These are phyloP conservation scores for Phytophthora tubulina DNA, from an alignment of 352 stramenopile genomes.

Conservation along the genomic window DNA sequence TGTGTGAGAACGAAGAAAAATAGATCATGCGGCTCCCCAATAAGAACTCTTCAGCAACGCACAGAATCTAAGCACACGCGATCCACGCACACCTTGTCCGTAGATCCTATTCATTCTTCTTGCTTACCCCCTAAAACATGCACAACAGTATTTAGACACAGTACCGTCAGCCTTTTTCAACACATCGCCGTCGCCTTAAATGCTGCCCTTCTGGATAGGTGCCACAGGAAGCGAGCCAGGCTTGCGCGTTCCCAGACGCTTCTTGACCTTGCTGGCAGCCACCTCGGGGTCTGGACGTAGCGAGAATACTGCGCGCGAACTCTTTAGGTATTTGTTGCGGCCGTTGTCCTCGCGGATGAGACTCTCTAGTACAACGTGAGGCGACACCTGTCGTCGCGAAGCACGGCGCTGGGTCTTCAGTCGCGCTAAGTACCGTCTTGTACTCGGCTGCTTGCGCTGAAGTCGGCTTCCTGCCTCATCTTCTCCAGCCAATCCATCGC, in stretches of 20 bases:
- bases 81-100: conserved; percentile 29
- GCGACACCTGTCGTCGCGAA: conserved; percentile 69
- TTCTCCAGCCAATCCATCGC: conserved; percentile 42
- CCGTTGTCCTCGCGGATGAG: conserved; percentile 82
- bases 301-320: conserved; percentile 78
- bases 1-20: conserved; percentile 19
- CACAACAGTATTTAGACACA: conserved; percentile 41
- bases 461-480: conserved; percentile 66
- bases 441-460: conserved; percentile 84
- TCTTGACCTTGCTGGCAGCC: conserved; percentile 78
- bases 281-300: conserved; percentile 79
- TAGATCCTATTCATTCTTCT: conserved; percentile 38
- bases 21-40: conserved; percentile 26
- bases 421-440: conserved; percentile 78
- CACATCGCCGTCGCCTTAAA: conserved; percentile 41
- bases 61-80: conserved; percentile 24
- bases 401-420: conserved; percentile 79
- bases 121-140: conserved; percentile 41
- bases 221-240: conserved; percentile 63
- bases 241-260: conserved; percentile 75
- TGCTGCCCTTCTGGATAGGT: conserved; percentile 81
- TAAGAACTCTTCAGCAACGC: neutral
- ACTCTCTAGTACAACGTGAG: conserved; percentile 84
- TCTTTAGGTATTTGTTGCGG: conserved; percentile 88
- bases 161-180: conserved; percentile 25